These are phyloP conservation scores for Coemansia sp. DNA, from an alignment of 192 early-diverging fungal species.

Conservation along the genomic window DNA sequence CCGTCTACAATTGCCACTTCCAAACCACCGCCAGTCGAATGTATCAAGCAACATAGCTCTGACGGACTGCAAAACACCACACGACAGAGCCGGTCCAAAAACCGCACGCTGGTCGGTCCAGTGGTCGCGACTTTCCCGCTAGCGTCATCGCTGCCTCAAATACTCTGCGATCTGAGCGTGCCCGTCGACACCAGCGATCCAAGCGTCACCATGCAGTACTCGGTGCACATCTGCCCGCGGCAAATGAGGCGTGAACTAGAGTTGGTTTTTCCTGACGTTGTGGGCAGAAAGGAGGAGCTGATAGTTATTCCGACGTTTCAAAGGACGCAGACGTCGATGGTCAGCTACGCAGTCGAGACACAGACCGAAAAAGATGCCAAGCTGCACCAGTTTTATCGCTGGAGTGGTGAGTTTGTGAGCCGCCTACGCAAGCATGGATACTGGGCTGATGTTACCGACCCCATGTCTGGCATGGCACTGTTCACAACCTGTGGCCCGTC, in stretches of 20 bases:
- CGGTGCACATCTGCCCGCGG: conserved; percentile 49
- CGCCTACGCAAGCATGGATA: conserved; percentile 59
- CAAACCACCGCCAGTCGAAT: neutral
- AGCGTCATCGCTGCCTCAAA: conserved; percentile 13
- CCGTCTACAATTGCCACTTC: conserved; percentile 10
- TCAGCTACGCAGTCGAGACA: conserved; percentile 66
- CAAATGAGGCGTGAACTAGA: conserved; percentile 67
- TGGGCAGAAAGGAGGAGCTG: conserved; percentile 50
- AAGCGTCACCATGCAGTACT: conserved; percentile 35
- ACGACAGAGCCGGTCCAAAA: neutral
- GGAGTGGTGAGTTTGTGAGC: conserved; percentile 62
- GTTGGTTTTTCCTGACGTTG: conserved; percentile 67
- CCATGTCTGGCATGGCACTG: conserved; percentile 74
- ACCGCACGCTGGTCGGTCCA: conserved; percentile 23
- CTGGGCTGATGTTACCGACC: conserved; percentile 93
- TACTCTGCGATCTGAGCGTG: conserved; percentile 24
- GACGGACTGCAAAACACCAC: neutral
- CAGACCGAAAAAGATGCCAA: conserved; percentile 80
- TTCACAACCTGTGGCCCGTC: conserved; percentile 69
- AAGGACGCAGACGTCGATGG: conserved; percentile 71
- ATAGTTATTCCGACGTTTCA: conserved; percentile 84
- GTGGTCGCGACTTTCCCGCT: conserved; percentile 25
- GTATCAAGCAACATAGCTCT: neutral
- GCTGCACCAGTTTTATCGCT: conserved; percentile 78
- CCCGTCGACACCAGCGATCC: conserved; percentile 10